Base-by-base conservation (phyloP, 108 stramenopile genomes). In the Nitzschia inconspicua region DNA sequence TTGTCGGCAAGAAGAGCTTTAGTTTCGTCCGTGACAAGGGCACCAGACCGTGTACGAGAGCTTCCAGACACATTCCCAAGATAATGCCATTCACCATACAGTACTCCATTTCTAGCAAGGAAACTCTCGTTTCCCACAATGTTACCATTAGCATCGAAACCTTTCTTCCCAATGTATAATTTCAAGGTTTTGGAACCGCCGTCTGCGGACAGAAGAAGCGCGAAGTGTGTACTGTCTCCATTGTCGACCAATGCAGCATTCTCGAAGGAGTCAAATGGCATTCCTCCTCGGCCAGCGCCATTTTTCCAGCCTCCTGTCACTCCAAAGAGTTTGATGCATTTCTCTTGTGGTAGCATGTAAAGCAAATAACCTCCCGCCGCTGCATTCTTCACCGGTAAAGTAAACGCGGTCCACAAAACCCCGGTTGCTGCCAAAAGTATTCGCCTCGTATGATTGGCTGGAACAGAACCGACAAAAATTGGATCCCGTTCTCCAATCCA, bases 111-210 rank as follows among this genome's bases (percentile, higher is more conserved):
- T 13, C 68, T 47, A 29, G 68, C 68, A 27, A 70, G n/a, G 39
- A 63, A 63, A n/a, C 51, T 51, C n/a, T n/a, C n/a, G 27, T 41
- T 41, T n/a, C n/a, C n/a, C 4, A 23, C 7, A 18, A 14, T 18
- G 20, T 61, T 43, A 16, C 68, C 68, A 32, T 70, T 50, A 1
- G 37, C 36, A 24, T 41, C 37, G 9, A 49, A 43, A 8, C 51
- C 51, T 30, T 70, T 70, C 3, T 34, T 70, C 18, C 68, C 68
- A 39, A 70, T 53, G 46, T 70, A 70, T 23, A 70, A n/a, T 43
- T 50, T 52, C 41, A 70, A 39, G 1, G 52, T 30, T 26, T 54
- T 20, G 13, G 42, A 42, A 28, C 68, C 68, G 37, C 50, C 50
- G 36, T 70, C 68, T 19, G 68, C 57, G 25, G 60, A 62, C 13